Conservation (phyloP, 2,329 filamentous ascomycete genomes). For the Dactylellina leptospora region DNA sequence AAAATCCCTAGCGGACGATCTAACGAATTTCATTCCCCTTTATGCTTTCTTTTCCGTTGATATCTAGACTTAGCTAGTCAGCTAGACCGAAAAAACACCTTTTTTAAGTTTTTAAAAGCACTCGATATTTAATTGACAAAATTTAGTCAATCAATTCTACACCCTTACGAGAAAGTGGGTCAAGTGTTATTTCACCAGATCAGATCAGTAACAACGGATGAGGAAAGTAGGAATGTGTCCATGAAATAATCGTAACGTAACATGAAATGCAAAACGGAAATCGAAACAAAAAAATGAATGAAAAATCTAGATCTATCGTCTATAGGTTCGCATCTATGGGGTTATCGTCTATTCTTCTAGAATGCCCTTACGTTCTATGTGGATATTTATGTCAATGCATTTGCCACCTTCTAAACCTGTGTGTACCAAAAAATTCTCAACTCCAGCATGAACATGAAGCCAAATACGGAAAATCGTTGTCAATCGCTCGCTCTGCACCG, state of each 20-base stretch:
- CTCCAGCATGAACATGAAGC: conserved; percentile 27
- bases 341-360: conserved; percentile 29
- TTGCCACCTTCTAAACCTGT: conserved; percentile 11
- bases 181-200: no score
- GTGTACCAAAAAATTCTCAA: conserved; percentile 23
- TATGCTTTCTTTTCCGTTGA: background rate
- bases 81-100: background rate
- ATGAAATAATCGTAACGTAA: background rate
- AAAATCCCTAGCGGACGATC: background rate
- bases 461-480: conserved; percentile 12
- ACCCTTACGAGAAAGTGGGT: no score
- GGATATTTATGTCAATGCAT: conserved; percentile 39
- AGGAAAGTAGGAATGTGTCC: no score
- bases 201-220: no score
- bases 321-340: conserved; percentile 20
- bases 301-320: conserved; percentile 30
- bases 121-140: background rate
- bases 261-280: background rate
- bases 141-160: no score
- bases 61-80: background rate
- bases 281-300: background rate
- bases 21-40: background rate
- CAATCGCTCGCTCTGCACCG: conserved; percentile 6
- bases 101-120: background rate
- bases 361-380: conserved; percentile 45